Base-by-base conservation (phyloP, 148 eudicot species). In the Arbutus unedo region DNA sequence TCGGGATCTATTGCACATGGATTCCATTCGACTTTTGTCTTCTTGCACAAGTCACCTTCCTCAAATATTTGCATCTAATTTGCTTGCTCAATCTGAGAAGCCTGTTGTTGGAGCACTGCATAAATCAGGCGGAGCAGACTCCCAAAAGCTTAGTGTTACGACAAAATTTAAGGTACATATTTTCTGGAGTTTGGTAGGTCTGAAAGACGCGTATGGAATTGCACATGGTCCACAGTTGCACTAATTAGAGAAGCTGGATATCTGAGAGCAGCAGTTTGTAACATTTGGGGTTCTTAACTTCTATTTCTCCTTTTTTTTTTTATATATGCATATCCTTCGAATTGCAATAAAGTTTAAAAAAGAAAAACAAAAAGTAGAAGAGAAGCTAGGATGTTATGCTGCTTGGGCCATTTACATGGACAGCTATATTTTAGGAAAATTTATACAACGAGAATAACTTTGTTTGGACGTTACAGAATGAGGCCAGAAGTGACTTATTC, bases 71-170 rank as follows among this genome's bases (percentile, higher is more conserved):
- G 98, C 98, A n/a, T 90, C 95, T 19, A 88, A 85, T 85, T 85
- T 97, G 97, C 92, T 89, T 85, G 83, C 86, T 53, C 98, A 92
- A 86, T 90, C 97, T 4, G 96, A 93, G 85, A 94, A 92, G 87
- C 96, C 94, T 86, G 92, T 93, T 48, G 90, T 86, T 74, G 97
- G 99, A 70, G 90, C 98, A 53, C 86, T 90, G 56, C 72, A 90
- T 89, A 97, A 97, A 88, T 92, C 96, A 72, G 97, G 99, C 55
- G 99, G 99, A 83, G 99, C 96, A 62, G 99, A 97, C 82, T 94
- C 96, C 75, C 99, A 97, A 79, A 97, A 97, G 85, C 85, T 93
- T 78, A 97, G 99, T 90, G 99, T 96, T 73, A 88, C 91, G 0
- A 88, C 96, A 79, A 96, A 96, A 88, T 97, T 97, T 83, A 97